These are phyloP conservation scores for Pichia sp. DNA, from an alignment of 1,139 yeast species.

Conservation along the genomic window DNA sequence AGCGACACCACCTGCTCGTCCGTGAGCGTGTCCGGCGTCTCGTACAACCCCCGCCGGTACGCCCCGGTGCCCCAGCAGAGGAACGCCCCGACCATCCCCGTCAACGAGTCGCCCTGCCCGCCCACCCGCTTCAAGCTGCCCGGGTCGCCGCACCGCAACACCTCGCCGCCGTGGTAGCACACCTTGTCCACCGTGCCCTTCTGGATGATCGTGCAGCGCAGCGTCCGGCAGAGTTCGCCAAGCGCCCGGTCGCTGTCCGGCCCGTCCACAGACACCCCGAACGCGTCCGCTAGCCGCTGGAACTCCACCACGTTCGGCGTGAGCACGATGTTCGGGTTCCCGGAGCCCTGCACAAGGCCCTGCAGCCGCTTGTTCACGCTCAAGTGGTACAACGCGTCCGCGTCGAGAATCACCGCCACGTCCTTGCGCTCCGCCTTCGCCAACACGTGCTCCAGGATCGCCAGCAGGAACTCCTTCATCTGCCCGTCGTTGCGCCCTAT, in stretches of 20 bases:
- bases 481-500: slow-evolving; percentile 68
- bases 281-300: slow-evolving; percentile 53
- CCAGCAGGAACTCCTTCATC: slow-evolving; percentile 57
- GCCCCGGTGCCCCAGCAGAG: slow-evolving; percentile 60
- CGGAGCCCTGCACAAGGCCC: slow-evolving; percentile 50
- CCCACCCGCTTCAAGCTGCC: slow-evolving; percentile 78
- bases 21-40: slow-evolving; percentile 26
- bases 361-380: slow-evolving; percentile 31
- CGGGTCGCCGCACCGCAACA: slow-evolving; percentile 38
- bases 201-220: slow-evolving; percentile 63
- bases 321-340: slow-evolving; percentile 54
- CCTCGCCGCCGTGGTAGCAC: slow-evolving; percentile 41
- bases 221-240: slow-evolving; percentile 42
- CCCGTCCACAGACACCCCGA: slow-evolving; percentile 15
- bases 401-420: slow-evolving; percentile 74
- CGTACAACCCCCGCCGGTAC: slow-evolving; percentile 48
- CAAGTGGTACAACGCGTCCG: slow-evolving; percentile 65
- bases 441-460: slow-evolving; percentile 46
- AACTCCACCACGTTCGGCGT: slow-evolving; percentile 93
- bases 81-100: slow-evolving; percentile 68
- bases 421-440: slow-evolving; percentile 32
- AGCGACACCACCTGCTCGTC: slow-evolving; percentile 46
- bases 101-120: slow-evolving; percentile 84
- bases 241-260: not conserved
- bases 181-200: slow-evolving; percentile 71